These are phyloP conservation scores for Aspergillus pseudoglaucus DNA, from an alignment of 2,329 filamentous ascomycete species.

Conservation along the genomic window DNA sequence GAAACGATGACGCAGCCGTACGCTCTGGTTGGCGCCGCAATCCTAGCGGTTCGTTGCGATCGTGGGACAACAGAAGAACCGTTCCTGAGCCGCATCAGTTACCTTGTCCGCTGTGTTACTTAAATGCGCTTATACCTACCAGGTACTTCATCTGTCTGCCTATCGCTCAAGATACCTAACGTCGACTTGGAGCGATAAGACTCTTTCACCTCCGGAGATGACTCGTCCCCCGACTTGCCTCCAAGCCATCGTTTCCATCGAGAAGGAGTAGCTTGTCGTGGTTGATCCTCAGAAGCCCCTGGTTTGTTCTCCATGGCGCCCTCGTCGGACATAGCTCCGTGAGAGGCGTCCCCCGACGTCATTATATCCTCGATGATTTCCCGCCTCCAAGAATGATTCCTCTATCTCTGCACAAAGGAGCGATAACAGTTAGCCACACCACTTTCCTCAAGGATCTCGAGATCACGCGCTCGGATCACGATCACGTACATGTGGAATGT, in stretches of 20 bases:
- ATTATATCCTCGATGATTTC: neutral
- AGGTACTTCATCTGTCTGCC: constrained; percentile 76
- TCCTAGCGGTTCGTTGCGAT: constrained; percentile 58
- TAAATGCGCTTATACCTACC: constrained; percentile 45
- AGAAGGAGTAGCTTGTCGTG: neutral
- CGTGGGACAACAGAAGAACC: constrained; percentile 53
- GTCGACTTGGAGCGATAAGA: constrained; percentile 44
- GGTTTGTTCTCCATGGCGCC: neutral
- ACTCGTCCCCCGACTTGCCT: neutral
- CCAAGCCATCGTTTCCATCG: constrained; percentile 18
- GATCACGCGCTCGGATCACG: neutral
- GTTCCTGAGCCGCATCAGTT: constrained; percentile 43
- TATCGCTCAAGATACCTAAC: constrained; percentile 78
- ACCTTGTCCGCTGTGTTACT: constrained; percentile 1
- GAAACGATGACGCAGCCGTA: constrained; percentile 50
- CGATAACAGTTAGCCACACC: neutral
- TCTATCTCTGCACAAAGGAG: neutral
- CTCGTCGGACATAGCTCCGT: neutral
- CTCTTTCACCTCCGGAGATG: neutral
- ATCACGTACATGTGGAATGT: neutral
- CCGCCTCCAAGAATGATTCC: neutral
- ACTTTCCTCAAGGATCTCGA: neutral
- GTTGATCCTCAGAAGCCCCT: no score
- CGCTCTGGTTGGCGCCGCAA: constrained; percentile 57
- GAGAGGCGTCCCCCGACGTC: neutral